phyloP scores from a whole-genome alignment of 495 filamentous ascomycete species.

The Xylaria longipes region DNA sequence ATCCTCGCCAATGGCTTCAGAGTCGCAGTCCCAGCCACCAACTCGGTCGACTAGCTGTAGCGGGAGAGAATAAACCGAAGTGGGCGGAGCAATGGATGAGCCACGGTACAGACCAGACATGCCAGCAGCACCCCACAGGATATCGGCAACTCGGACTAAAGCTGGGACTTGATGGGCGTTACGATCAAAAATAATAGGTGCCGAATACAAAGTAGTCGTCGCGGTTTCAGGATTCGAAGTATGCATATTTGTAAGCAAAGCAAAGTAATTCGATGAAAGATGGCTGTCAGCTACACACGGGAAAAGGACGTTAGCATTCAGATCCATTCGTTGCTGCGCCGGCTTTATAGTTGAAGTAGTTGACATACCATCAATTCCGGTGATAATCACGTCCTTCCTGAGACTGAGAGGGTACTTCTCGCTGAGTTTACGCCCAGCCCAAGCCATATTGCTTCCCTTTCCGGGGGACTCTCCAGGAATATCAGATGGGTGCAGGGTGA shows the following conservation, averaged over 20 bases:
- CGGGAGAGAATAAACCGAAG: conserved; percentile 72
- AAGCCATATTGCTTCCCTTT: conserved; percentile 72
- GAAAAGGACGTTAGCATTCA: conserved; percentile 34
- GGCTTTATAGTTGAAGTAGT: background rate
- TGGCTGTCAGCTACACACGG: conserved; percentile 67
- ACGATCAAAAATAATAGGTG: conserved; percentile 75
- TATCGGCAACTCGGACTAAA: conserved; percentile 71
- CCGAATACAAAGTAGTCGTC: conserved; percentile 65
- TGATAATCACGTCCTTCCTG: conserved; percentile 67
- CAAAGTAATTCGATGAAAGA: conserved; percentile 69
- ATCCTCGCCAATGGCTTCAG: conserved; percentile 73
- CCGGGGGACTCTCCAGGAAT: conserved; percentile 68
- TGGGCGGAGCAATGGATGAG: conserved; percentile 67
- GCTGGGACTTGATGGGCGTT: conserved; percentile 69
- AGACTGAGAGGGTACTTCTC: conserved; percentile 58
- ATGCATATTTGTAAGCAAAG: conserved; percentile 65
- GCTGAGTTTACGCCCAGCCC: conserved; percentile 66
- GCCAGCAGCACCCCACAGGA: conserved; percentile 70
- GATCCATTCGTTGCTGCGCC: background rate
- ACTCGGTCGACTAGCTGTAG: conserved; percentile 67
- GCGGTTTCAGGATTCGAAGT: conserved; percentile 59
- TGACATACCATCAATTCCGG: conserved; percentile 70
- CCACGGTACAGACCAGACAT: conserved; percentile 68
- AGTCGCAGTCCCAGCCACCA: conserved; percentile 69
- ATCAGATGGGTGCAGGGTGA: conserved; percentile 66